Evolutionary conservation across 345 rosid genomes (phyloP).

Genomic region (Populus deltoides): DNA sequence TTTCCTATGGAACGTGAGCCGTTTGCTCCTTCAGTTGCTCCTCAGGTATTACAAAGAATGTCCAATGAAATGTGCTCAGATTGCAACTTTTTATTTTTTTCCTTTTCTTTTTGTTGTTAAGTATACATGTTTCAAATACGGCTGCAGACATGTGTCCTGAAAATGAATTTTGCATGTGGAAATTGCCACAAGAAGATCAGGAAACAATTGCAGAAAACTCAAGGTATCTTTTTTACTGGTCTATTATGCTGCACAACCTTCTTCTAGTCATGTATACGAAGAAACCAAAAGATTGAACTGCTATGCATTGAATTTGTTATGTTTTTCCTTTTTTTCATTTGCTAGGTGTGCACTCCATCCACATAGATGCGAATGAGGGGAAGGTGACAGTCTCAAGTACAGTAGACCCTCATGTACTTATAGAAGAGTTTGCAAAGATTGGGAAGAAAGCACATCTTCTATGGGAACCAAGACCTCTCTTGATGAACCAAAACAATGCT

Average conservation of each 20-base stretch:
- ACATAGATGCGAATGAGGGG: constrained; percentile 1
- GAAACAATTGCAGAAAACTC: neutral
- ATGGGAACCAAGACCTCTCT: neutral
- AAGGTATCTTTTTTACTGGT: neutral
- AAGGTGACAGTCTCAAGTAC: constrained; percentile 5
- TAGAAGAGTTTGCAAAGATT: neutral
- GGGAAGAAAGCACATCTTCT: neutral
- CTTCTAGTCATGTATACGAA: neutral
- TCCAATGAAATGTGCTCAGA: neutral
- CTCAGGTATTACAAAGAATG: neutral
- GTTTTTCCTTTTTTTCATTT: neutral
- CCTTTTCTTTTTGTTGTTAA: neutral
- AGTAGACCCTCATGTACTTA: neutral
- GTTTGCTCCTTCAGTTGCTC: too few relatives aligned
- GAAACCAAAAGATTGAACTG: neutral
- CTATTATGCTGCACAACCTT: neutral
- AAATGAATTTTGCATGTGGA: constrained; percentile 1
- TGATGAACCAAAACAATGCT: neutral
- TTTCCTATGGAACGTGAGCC: neutral
- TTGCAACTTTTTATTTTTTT: neutral
- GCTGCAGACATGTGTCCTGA: neutral
- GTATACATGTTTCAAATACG: neutral
- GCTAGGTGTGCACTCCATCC: neutral
- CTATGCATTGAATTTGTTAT: neutral
- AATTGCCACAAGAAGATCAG: neutral